These are phyloP conservation scores for Podaxis sp. DNA, from an alignment of 768 basidiomycete species.

Conservation along the genomic window DNA sequence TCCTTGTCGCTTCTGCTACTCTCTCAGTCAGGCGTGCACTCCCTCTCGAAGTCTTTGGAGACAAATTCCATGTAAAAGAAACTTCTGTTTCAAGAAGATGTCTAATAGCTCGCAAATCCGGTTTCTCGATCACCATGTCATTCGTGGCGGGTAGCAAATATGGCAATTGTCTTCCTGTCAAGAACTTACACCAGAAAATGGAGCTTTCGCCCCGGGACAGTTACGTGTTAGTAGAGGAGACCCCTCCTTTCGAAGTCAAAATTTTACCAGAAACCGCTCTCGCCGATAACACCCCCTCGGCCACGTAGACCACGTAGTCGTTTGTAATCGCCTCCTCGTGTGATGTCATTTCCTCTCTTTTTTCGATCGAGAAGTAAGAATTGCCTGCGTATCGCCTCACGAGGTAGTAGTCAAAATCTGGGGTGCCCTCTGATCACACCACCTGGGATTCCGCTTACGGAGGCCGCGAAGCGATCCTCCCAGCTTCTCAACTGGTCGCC, in stretches of 20 bases:
- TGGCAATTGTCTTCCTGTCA: not conserved
- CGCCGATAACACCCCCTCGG: not conserved
- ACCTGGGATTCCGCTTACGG: slow-evolving; percentile 4
- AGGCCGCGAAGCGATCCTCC: slow-evolving; percentile 15
- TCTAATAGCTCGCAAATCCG: slow-evolving; percentile 10
- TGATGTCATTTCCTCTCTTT: slow-evolving; percentile 8
- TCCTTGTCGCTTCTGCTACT: too few species aligned
- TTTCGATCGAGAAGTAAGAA: slow-evolving; percentile 15
- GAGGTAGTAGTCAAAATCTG: slow-evolving; percentile 5
- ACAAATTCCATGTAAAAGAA: slow-evolving; percentile 1
- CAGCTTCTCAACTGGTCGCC: slow-evolving; percentile 18
- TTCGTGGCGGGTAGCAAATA: not conserved
- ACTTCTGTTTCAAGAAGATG: slow-evolving; percentile 9
- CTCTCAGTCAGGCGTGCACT: not conserved
- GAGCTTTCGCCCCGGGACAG: not conserved
- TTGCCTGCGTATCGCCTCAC: slow-evolving; percentile 11
- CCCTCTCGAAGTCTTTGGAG: not conserved
- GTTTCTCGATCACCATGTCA: not conserved
- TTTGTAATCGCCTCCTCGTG: not conserved
- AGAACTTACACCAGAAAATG: not conserved
- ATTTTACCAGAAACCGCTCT: slow-evolving; percentile 3
- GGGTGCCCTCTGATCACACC: slow-evolving; percentile 10
- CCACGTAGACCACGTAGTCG: slow-evolving; percentile 7
- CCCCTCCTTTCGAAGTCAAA: slow-evolving; percentile 1
- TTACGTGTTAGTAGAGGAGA: slow-evolving; percentile 7